These are phyloP conservation scores for Graphilbum ipis-grandicollis DNA, from an alignment of 2,329 filamentous ascomycete species.

Conservation along the genomic window DNA sequence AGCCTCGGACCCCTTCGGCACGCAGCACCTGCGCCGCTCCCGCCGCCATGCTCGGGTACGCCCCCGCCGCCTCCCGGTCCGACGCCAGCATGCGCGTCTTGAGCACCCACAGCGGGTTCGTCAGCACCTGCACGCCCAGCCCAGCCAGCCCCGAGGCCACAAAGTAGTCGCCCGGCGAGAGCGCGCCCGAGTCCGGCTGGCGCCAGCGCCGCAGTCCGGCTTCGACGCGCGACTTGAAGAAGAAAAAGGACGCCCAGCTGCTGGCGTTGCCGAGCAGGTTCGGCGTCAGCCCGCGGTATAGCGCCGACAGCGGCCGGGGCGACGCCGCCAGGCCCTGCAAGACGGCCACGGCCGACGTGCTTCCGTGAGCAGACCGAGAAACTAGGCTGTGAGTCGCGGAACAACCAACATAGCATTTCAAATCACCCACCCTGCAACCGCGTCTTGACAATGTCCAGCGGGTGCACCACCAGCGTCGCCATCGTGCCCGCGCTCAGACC, in stretches of 20 bases:
- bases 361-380: background rate
- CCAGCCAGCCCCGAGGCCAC: slow-evolving; percentile 55
- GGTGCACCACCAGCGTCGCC: slow-evolving; percentile 76
- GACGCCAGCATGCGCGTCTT: slow-evolving; percentile 95
- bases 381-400: no score
- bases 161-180: slow-evolving; percentile 61
- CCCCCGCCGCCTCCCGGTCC: slow-evolving; percentile 53
- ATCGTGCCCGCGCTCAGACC: slow-evolving; percentile 79
- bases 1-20: slow-evolving; percentile 59
- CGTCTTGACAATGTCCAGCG: slow-evolving; percentile 91
- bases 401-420: background rate
- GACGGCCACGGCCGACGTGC: slow-evolving; percentile 31
- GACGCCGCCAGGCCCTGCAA: slow-evolving; percentile 28
- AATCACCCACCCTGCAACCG: slow-evolving; percentile 62
- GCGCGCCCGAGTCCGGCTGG: slow-evolving; percentile 11
- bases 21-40: slow-evolving; percentile 50
- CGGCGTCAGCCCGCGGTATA: slow-evolving; percentile 80
- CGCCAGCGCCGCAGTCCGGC: slow-evolving; percentile 3
- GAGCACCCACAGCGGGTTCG: slow-evolving; percentile 95
- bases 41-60: slow-evolving; percentile 61
- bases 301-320: slow-evolving; percentile 44
- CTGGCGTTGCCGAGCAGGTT: slow-evolving; percentile 83
- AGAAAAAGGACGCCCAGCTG: slow-evolving; percentile 87
- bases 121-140: slow-evolving; percentile 60
- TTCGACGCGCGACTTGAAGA: slow-evolving; percentile 47